A percentile compares a stretch with the other conserved stretches of the same genome.
phyloP scores from a whole-genome alignment of 2,329 filamentous ascomycete species.

The Aspergillus sp. region DNA sequence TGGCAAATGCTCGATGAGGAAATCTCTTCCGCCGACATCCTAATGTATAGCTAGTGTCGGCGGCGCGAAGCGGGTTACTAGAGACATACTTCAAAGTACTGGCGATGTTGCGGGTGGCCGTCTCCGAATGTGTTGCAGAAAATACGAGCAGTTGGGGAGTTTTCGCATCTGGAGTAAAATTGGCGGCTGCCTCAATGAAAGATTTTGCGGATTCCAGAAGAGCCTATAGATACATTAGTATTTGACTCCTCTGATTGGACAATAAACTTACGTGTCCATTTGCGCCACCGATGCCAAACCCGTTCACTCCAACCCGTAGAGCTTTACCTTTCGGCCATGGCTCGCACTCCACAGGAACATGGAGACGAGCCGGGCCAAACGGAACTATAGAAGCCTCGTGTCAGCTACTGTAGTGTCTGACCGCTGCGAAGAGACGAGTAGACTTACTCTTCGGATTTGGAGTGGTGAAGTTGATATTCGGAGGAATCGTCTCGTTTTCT shows the following conservation, averaged over 20 bases:
- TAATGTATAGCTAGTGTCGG: not conserved
- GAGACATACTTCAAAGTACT: not conserved
- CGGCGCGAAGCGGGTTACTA: not conserved
- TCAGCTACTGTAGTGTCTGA: not conserved
- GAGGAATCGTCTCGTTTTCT: conserved; percentile 26
- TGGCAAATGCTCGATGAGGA: conserved; percentile 1
- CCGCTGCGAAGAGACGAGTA: not conserved
- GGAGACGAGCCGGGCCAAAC: conserved; percentile 7
- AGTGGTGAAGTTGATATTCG: conserved; percentile 27
- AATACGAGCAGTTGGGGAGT: conserved; percentile 1
- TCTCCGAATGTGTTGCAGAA: not conserved
- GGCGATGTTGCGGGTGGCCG: not conserved
- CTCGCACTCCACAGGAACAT: conserved; percentile 3
- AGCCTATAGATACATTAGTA: not conserved
- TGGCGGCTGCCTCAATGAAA: not conserved
- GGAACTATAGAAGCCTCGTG: conserved; percentile 15
- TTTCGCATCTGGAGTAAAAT: not conserved
- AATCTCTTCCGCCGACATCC: not conserved
- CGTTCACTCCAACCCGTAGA: conserved; percentile 32
- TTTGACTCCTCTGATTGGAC: not conserved
- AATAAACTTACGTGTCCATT: conserved; percentile 18
- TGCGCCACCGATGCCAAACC: conserved; percentile 30
- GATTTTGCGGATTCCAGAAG: conserved; percentile 1
- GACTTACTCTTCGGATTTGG: conserved; percentile 30
- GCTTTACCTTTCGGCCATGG: conserved; percentile 26